phyloP scores from a whole-genome alignment of 805 yeast species.

The Pichia paraexigua region DNA sequence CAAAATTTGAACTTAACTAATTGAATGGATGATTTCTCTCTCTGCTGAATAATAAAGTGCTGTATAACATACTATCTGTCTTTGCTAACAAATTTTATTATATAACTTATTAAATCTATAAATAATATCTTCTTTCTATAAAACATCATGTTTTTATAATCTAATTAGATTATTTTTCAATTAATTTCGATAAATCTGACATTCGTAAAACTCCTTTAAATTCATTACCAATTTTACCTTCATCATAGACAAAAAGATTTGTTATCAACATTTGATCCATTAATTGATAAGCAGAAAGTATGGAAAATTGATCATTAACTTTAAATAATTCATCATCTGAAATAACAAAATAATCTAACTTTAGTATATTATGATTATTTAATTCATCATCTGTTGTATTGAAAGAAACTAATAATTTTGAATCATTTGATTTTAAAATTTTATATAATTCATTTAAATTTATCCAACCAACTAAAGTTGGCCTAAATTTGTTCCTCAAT shows the following conservation, averaged over 20 bases:
- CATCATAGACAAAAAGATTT: conserved; percentile 25
- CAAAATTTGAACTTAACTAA: conserved; percentile 8
- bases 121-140: not conserved
- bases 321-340: conserved; percentile 16
- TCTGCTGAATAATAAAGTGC: not conserved
- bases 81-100: not conserved
- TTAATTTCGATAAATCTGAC: conserved; percentile 7
- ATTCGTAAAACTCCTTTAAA: conserved; percentile 8
- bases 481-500: not conserved
- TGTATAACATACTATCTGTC: not conserved
- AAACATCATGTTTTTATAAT: not conserved
- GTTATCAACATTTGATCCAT: conserved; percentile 33
- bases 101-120: not conserved
- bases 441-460: conserved; percentile 2
- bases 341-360: conserved; percentile 4
- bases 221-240: conserved; percentile 9
- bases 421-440: not conserved
- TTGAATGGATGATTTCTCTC: not conserved
- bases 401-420: conserved; percentile 1
- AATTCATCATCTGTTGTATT: not conserved
- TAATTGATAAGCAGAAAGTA: conserved; percentile 31
- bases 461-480: conserved; percentile 7
- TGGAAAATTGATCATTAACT: conserved; percentile 24
- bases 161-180: not conserved
- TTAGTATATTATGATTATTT: not conserved